These are phyloP conservation scores for Solanum ossicruentum DNA, from an alignment of 257 asterid species.

Conservation along the genomic window DNA sequence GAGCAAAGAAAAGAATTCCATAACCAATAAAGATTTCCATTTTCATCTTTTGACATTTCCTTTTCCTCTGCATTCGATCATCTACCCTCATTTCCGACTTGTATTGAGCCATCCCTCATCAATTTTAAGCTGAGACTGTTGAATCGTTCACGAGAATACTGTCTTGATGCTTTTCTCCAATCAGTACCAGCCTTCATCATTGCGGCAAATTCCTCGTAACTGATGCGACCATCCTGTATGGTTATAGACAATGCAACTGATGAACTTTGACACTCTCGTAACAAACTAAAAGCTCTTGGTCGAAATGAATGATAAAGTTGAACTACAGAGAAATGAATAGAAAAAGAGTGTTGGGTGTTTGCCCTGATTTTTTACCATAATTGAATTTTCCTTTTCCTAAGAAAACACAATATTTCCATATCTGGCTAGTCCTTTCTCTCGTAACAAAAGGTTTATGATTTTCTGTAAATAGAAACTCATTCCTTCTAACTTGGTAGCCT, in stretches of 20 bases:
- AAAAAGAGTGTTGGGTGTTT: not conserved
- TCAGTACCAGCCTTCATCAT: conserved; percentile 28
- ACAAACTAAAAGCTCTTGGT: not conserved
- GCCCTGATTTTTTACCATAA: no score
- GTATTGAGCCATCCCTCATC: conserved; percentile 14
- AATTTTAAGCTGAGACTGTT: conserved; percentile 19
- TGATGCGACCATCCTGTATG: conserved; percentile 20
- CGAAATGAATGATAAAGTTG: not conserved
- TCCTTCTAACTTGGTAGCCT: no score
- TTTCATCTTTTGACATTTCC: not conserved
- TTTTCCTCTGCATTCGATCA: not conserved
- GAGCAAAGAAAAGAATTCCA: not conserved
- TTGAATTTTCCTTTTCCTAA: not conserved
- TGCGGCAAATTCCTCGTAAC: conserved; percentile 15
- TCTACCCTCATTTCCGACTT: not conserved
- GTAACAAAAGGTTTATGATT: no score
- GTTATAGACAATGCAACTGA: not conserved
- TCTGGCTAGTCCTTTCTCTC: no score
- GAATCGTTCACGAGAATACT: conserved; percentile 17
- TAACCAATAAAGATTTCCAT: not conserved
- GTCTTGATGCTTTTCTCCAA: conserved; percentile 25
- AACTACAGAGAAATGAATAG: not conserved
- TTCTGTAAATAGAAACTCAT: no score
- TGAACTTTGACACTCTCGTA: not conserved
- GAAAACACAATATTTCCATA: not conserved